Evolutionary conservation across 768 basidiomycete species (phyloP).

Genomic region (Phaeotremella fagi): DNA sequence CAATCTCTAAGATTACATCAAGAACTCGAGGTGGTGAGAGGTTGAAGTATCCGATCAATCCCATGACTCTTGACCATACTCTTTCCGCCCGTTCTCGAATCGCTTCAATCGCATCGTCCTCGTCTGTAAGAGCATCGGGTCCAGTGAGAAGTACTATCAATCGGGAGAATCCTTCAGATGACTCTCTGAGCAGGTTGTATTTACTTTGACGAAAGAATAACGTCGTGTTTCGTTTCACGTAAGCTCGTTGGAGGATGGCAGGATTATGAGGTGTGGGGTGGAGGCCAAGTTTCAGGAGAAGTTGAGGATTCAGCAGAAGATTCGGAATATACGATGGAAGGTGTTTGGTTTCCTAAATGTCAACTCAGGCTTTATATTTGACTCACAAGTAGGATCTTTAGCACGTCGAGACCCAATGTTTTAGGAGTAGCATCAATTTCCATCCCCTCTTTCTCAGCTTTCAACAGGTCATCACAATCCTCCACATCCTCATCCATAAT

Average conservation of each 20-base stretch:
- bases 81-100: constrained; percentile 25
- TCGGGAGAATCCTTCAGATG: constrained; percentile 95
- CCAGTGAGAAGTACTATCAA: constrained; percentile 74
- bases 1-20: constrained; percentile 87
- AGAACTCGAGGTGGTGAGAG: constrained; percentile 90
- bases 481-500: constrained; percentile 26
- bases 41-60: constrained; percentile 73
- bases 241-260: constrained; percentile 22
- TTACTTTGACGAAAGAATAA: constrained; percentile 67
- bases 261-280: constrained; percentile 29
- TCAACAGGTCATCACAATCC: constrained; percentile 14
- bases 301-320: constrained; percentile 21
- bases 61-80: constrained; percentile 49
- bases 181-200: constrained; percentile 93
- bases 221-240: constrained; percentile 37
- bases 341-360: constrained; percentile 5
- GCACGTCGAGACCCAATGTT: constrained; percentile 18
- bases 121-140: constrained; percentile 44
- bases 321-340: constrained; percentile 30
- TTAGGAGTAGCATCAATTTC: constrained; percentile 11
- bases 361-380: neutral
- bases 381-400: constrained; percentile 32
- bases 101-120: constrained; percentile 6
- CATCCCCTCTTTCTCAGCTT: constrained; percentile 11
- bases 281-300: constrained; percentile 21